A percentile compares a stretch with the other conserved stretches of the same genome.
Evolutionary conservation across 768 basidiomycete genomes (phyloP).

Genomic region (Hericium coralloides): DNA sequence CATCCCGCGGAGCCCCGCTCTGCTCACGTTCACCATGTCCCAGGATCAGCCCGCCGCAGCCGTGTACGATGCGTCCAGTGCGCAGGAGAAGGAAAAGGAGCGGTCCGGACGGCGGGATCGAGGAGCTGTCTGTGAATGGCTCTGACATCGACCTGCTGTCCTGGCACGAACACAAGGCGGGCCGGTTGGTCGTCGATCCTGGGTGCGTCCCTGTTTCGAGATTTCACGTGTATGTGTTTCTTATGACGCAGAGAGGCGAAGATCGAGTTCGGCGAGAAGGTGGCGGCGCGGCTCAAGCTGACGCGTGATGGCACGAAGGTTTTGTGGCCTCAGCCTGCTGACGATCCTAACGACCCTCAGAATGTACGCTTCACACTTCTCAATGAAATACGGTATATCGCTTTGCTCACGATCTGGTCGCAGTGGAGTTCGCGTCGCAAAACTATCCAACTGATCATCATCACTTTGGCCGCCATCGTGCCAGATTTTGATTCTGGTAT

Average conservation of each 20-base stretch:
- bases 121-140: neutral
- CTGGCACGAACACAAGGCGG: constrained; percentile 48
- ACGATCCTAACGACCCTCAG: constrained; percentile 56
- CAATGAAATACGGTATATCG: neutral
- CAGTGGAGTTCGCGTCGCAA: constrained; percentile 48
- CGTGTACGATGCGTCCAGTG: neutral
- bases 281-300: constrained; percentile 49
- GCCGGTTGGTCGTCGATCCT: constrained; percentile 54
- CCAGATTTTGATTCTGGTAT: constrained; percentile 61
- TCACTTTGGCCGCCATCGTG: constrained; percentile 53
- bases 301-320: constrained; percentile 47
- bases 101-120: neutral
- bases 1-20: neutral
- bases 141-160: constrained; percentile 24
- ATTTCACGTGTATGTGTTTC: neutral
- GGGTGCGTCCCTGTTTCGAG: constrained; percentile 28
- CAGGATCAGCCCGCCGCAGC: neutral
- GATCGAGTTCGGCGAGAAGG: constrained; percentile 47
- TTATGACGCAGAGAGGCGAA: constrained; percentile 41
- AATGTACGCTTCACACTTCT: constrained; percentile 29
- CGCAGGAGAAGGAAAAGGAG: constrained; percentile 2
- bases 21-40: neutral
- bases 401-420: constrained; percentile 9
- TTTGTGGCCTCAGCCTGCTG: constrained; percentile 63
- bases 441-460: constrained; percentile 44